Evolutionary conservation across 1,139 yeast genomes (phyloP).

Genomic region (Pneumocystis wakefieldiae): DNA sequence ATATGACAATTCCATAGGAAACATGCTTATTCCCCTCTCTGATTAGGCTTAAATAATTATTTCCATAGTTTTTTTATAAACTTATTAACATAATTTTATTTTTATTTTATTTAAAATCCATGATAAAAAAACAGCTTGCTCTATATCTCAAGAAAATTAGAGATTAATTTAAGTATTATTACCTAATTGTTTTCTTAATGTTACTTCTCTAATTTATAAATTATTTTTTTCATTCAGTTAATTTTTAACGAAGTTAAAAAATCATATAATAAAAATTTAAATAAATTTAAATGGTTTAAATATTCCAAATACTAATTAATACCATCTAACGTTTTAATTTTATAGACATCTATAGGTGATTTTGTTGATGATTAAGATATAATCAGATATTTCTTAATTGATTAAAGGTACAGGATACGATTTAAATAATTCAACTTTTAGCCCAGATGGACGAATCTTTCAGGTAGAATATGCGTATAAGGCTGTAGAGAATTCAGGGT

Average conservation of each 20-base stretch:
- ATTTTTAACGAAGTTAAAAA: neutral
- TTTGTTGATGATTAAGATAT: neutral
- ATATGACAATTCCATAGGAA: neutral
- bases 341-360: slow-evolving; percentile 29
- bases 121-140: no score
- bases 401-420: slow-evolving; percentile 97
- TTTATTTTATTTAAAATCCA: neutral
- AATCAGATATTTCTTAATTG: slow-evolving; percentile 30
- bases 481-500: slow-evolving; percentile 72
- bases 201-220: no score
- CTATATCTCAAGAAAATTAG: no score
- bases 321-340: slow-evolving; percentile 24
- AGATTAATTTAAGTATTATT: no score
- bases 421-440: slow-evolving; percentile 78
- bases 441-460: slow-evolving; percentile 88
- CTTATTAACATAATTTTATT: neutral
- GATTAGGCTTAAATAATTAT: neutral
- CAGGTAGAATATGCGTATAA: slow-evolving; percentile 97
- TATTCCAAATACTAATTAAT: neutral
- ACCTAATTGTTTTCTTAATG: no score
- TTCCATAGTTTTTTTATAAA: neutral
- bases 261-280: neutral
- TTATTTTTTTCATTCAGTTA: neutral
- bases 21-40: neutral
- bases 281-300: neutral